Evolutionary conservation across 768 basidiomycete genomes (phyloP), one percentile per base, ranked within the genome.

Genomic region (Termitomyces sp.): DNA sequence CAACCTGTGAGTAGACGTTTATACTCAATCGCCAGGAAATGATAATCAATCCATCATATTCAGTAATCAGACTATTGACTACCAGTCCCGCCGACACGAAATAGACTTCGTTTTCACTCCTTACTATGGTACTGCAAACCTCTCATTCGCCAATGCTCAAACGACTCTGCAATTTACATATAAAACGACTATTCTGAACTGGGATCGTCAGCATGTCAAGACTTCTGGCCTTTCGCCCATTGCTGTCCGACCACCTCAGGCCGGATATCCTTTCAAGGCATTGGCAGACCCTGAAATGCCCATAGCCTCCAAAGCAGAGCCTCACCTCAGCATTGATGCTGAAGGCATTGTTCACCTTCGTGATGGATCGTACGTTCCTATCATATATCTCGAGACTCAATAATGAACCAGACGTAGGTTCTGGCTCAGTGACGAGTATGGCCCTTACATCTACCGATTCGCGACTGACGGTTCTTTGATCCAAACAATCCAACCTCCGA

Each of bases 351-450:
- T 83, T 1, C 72, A 82, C 11, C 82, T 84, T 65, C 15, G 5
- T 1, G 40, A 17, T 15, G 15, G 15, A 42, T 42, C 40, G 40
- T 42, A 42, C 15, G 40, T 10, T 17, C 11, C 9, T 42, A 15
- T 42, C 14, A 42, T 42, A 17, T 42, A 17, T 42, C 7, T 17
- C 5, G 15, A 11, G 40, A 42, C 17, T 11, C 0, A 17, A 42
- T 42, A 42, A 15, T 42, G 15, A 42, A 42, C 38, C 14, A 17
- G 40, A 42, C 15, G 8, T 60, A 86, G 84, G 0, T 85, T 79
- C 71, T 88, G 84, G 85, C 75, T 83, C 36, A 84, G 83, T 64
- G 88, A 89, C 68, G 87, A 88, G 71, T 88, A 88, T 63, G 87
- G 86, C 2, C 84, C 85, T 3, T 84, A 85, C 67, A 83, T 88